phyloP scores from a whole-genome alignment of 805 yeast species.

The Hanseniaspora clermontiae region DNA sequence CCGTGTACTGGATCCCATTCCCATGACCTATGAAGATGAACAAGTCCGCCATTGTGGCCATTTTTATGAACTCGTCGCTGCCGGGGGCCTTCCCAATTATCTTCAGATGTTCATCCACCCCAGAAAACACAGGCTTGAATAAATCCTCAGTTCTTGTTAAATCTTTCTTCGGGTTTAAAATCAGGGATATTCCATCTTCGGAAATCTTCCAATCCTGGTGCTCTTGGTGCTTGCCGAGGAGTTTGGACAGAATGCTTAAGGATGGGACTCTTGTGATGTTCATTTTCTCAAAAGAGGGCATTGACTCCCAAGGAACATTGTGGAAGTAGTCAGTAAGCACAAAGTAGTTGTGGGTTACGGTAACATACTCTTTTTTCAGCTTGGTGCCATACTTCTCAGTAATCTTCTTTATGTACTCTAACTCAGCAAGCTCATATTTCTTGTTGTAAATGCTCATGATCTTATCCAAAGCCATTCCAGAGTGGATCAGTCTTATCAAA shows the following conservation, averaged over 20 bases:
- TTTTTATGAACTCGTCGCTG: slow-evolving; percentile 32
- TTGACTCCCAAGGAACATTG: slow-evolving; percentile 83
- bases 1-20: slow-evolving; percentile 76
- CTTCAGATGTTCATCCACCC: slow-evolving; percentile 34
- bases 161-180: slow-evolving; percentile 78
- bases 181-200: slow-evolving; percentile 37
- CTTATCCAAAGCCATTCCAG: background rate
- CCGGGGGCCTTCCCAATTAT: slow-evolving; percentile 40
- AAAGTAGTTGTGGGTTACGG: slow-evolving; percentile 46
- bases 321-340: slow-evolving; percentile 55
- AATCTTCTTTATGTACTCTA: background rate
- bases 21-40: slow-evolving; percentile 89
- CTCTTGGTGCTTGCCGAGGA: slow-evolving; percentile 23
- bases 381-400: background rate
- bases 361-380: background rate
- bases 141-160: slow-evolving; percentile 50
- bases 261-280: slow-evolving; percentile 75
- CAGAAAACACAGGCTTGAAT: slow-evolving; percentile 32
- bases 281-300: slow-evolving; percentile 39
- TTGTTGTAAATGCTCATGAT: background rate
- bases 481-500: slow-evolving; percentile 1
- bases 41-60: slow-evolving; percentile 34
- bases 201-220: slow-evolving; percentile 16
- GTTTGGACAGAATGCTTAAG: slow-evolving; percentile 31
- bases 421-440: background rate